Base-by-base conservation (phyloP, 352 stramenopile genomes). In the Chrysophaeum taylorii region DNA sequence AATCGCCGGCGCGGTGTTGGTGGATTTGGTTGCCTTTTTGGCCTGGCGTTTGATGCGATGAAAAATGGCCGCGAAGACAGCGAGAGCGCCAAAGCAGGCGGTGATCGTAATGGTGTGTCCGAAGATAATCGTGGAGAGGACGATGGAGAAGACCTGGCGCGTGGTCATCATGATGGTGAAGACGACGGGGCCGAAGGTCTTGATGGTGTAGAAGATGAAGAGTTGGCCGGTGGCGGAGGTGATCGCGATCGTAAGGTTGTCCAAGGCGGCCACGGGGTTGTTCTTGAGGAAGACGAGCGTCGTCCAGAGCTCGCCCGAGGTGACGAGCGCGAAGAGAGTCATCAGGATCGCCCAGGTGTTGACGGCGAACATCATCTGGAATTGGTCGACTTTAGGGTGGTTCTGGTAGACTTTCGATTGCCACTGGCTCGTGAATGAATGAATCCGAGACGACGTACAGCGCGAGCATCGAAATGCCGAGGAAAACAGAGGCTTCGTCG, bases 351-450 rank as follows among this genome's bases (percentile, higher is more conserved):
- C 84, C 25, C 82, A 89, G 39, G 74, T 80, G 64, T 92, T 92
- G 27, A 92, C 84, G 18, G 84, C 82, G 29, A 89, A 71, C 84
- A 92, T 92, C 85, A 92, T 92, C 73, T 92, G 85, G 74, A 88
- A 92, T 37, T 79, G 79, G 67, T 89, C 83, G 0, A 92, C 82
- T 70, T 87, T 88, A 21, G 68, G 52, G 75, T 88, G 87, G 54
- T 87, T 81, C 39, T 78, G 72, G 73, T 89, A 91, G 14, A 91
- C 76, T 53, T 83, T 82, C 67, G 79, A 76, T 70, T 93, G 86
- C 86, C 86, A 93, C 71, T 93, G 86, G 16, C 78, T 87, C 27
- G 87, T 93, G 76, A 93, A 93, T 18, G n/a, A n/a, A n/a, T n/a
- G 78, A 89, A 73, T 93, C 87, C 61, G 82, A 91, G 29, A 61